Base-by-base conservation (phyloP, 768 basidiomycete species). In the Russula sp. region DNA sequence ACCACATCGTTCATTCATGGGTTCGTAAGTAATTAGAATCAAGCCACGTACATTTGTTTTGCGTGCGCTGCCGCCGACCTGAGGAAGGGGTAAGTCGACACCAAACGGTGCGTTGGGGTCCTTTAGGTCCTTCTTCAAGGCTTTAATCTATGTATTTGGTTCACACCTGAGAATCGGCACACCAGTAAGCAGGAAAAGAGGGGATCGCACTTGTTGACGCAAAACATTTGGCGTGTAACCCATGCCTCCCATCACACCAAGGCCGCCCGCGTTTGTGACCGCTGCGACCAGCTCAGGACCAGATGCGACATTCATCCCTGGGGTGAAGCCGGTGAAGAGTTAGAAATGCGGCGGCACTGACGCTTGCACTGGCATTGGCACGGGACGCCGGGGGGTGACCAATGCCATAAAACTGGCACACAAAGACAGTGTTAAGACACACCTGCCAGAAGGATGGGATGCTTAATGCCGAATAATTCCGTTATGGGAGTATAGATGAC, bases 161-260 rank as follows among this genome's bases (percentile, higher is more conserved):
- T n/a, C 5, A 18, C 18, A 28, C 24, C 22, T 30, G 55, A 24
- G 34, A 22, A n/a, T 30, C 4, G 18, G 30, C n/a, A 53, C 30
- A 30, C 22, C 22, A 7, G 20, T 9, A 9, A 49, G 24, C 26
- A 26, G 26, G 13, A 13, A 30, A 11, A 13, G 9, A 30, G 22
- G 16, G 38, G 16, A 22, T 69, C 79, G 62, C 66, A 90, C 91
- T 81, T 93, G 92, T 69, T 83, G 79, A 48, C 88, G 84, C 26
- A 94, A 81, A 55, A 90, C 79, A 74, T 89, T 90, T 24, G 90
- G 90, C 3, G 92, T 92, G 73, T 89, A 94, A 0, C 91, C 91
- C 38, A 89, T 80, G 59, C 94, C 94, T 40, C 94, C 94, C 66
- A 98, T 92, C 58, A 96, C 92, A 67, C 94, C 94, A 49, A 97